phyloP scores from a whole-genome alignment of 768 basidiomycete genomes.

The Pulveroboletus ravenelii region DNA sequence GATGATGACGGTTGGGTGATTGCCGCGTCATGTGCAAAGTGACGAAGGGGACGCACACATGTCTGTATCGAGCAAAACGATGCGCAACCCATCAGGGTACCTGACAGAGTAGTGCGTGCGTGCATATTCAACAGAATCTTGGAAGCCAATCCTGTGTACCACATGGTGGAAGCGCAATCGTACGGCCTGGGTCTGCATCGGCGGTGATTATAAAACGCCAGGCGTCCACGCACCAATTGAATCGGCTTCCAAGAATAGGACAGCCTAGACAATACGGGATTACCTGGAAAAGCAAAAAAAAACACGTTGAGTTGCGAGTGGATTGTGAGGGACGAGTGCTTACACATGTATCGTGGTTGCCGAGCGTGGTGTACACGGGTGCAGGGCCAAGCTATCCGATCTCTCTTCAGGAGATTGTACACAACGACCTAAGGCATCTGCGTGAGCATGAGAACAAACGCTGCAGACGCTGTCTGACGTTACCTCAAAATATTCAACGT shows the following conservation, averaged over 20 bases:
- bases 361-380: constrained; percentile 65
- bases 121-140: constrained; percentile 34
- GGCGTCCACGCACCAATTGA: constrained; percentile 35
- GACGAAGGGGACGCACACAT: constrained; percentile 34
- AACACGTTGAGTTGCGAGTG: background rate
- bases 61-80: constrained; percentile 52
- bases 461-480: background rate
- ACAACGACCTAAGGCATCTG: constrained; percentile 40
- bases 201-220: background rate
- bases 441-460: background rate
- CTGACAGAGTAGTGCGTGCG: constrained; percentile 44
- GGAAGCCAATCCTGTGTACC: constrained; percentile 48
- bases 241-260: constrained; percentile 30
- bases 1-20: background rate
- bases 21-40: background rate
- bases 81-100: constrained; percentile 40
- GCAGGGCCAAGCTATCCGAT: constrained; percentile 54
- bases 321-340: background rate
- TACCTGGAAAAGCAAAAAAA: constrained; percentile 27
- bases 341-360: constrained; percentile 75
- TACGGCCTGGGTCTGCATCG: constrained; percentile 37
- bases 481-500: constrained; percentile 59
- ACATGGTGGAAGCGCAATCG: constrained; percentile 40
- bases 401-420: constrained; percentile 55
- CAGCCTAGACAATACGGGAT: constrained; percentile 37